These are phyloP conservation scores for Blastomyces silverae DNA, from an alignment of 2,329 filamentous ascomycete genomes.

Conservation along the genomic window DNA sequence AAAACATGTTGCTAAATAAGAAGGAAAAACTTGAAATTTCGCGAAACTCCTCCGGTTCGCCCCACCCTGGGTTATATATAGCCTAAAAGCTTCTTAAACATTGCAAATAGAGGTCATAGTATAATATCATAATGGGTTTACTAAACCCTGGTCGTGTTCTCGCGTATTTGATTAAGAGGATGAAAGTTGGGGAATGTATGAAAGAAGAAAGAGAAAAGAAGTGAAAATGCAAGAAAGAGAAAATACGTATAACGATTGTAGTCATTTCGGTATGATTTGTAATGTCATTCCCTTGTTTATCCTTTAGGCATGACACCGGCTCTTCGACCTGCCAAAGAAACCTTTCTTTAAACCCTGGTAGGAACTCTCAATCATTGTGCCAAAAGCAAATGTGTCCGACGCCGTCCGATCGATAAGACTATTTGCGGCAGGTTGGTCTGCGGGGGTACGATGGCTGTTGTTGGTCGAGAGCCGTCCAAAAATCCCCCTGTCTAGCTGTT, in stretches of 20 bases:
- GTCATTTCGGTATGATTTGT: background rate
- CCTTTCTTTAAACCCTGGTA: slow-evolving; percentile 9
- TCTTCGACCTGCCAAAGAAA: slow-evolving; percentile 2
- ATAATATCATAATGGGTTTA: background rate
- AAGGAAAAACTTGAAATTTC: background rate
- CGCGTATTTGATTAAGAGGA: background rate
- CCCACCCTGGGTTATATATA: background rate
- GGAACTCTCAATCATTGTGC: slow-evolving; percentile 5
- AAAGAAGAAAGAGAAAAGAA: background rate
- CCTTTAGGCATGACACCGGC: background rate
- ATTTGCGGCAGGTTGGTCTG: background rate
- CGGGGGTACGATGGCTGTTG: background rate
- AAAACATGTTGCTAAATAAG: background rate
- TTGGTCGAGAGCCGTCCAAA: background rate
- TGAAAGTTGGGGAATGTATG: background rate
- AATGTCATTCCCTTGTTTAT: background rate
- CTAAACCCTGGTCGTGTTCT: background rate
- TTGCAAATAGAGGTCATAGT: background rate
- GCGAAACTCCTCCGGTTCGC: background rate
- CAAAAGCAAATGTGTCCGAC: slow-evolving; percentile 3
- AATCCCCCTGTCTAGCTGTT: background rate
- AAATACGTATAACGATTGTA: background rate
- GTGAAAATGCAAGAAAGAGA: background rate
- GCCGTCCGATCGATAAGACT: background rate
- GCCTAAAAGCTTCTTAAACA: background rate